Percentiles rank a stretch among this genome's conserved stretches.
Conservation (phyloP, 2,329 filamentous ascomycete genomes). For the Aspergillus japonicus region DNA sequence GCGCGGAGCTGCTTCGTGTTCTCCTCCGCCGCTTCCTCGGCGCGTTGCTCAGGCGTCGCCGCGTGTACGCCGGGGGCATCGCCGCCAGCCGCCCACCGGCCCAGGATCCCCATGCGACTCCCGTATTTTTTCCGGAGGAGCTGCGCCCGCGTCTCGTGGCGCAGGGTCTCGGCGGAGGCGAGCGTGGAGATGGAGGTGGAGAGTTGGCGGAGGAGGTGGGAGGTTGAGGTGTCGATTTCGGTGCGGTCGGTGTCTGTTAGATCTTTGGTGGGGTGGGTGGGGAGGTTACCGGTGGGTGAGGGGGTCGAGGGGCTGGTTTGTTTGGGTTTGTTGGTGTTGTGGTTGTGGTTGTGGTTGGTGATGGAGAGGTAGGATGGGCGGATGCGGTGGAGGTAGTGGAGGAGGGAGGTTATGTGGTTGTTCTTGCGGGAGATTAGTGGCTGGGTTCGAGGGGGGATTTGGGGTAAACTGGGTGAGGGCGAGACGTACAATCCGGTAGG, state of each 20-base stretch:
- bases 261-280: constrained; percentile 42
- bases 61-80: constrained; percentile 19
- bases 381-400: constrained; percentile 75
- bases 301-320: constrained; percentile 29
- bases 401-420: constrained; percentile 76
- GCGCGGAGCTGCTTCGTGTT: constrained; percentile 71
- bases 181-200: constrained; percentile 77
- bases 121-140: constrained; percentile 72
- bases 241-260: constrained; percentile 82
- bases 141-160: constrained; percentile 70
- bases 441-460: background rate
- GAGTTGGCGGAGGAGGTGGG: constrained; percentile 79
- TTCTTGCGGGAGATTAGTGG: constrained; percentile 56
- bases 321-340: constrained; percentile 62
- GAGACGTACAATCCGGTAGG: constrained; percentile 74
- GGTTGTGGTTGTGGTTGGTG: constrained; percentile 5
- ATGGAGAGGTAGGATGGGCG: constrained; percentile 87
- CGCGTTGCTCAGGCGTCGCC: constrained; percentile 66
- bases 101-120: constrained; percentile 27
- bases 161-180: constrained; percentile 76
- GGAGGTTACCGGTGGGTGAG: constrained; percentile 19
- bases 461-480: background rate
- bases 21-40: constrained; percentile 68
- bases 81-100: constrained; percentile 61
- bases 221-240: constrained; percentile 82